Evolutionary conservation across 1,284 basidiomycete genomes (phyloP).

Genomic region (Sporisorium iseilematis-ciliati): DNA sequence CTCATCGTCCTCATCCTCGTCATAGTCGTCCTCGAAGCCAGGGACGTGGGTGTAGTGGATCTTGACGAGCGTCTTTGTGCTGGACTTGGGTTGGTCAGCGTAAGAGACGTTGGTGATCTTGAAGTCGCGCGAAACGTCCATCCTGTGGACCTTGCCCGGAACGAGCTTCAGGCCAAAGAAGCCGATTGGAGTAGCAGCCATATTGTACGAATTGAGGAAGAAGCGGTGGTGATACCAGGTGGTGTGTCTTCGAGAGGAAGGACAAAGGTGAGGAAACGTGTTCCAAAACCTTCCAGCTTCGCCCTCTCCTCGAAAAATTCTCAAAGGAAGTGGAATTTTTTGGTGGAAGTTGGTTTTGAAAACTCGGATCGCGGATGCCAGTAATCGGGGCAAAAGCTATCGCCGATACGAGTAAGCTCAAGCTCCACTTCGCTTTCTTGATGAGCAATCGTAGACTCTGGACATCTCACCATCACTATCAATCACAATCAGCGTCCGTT

Average conservation of each 20-base stretch:
- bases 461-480: constrained; percentile 3
- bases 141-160: constrained; percentile 76
- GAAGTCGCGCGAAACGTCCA: constrained; percentile 80
- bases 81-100: constrained; percentile 79
- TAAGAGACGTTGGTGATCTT: constrained; percentile 80
- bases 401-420: background rate
- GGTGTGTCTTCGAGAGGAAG: background rate
- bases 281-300: background rate
- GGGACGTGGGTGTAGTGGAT: constrained; percentile 75
- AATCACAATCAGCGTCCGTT: background rate
- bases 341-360: background rate
- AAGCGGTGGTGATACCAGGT: background rate
- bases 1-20: constrained; percentile 71
- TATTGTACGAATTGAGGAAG: constrained; percentile 11
- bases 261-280: background rate
- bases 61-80: constrained; percentile 80
- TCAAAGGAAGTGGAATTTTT: background rate
- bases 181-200: constrained; percentile 61
- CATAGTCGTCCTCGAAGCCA: constrained; percentile 71
- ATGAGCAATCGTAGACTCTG: background rate
- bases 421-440: background rate
- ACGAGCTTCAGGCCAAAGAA: constrained; percentile 71
- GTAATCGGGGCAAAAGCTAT: background rate
- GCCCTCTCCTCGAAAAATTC: constrained; percentile 1
- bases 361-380: background rate